Base-by-base conservation (phyloP, 2,329 filamentous ascomycete species). In the Arthroderma sp. region DNA sequence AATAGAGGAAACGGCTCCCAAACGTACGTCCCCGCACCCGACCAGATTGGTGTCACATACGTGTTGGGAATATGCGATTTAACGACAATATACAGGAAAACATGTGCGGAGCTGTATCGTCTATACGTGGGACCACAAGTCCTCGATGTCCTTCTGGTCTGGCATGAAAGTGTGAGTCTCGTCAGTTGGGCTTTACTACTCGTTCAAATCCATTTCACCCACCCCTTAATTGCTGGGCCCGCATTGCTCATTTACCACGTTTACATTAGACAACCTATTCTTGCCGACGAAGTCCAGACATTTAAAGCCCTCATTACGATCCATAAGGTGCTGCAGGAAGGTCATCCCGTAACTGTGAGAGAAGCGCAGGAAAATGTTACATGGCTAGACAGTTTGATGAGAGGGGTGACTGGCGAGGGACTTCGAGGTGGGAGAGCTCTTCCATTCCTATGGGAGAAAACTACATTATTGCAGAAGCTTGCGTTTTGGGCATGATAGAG, bases 101-200 rank as follows among this genome's bases (percentile, higher is more conserved):
- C 93, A 98, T 87, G 93, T 98, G 59, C 88, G 93, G 69, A 90
- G 87, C 72, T 95, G 89, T 70, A 98, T 98, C 67, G 91, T 98
- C 49, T 97, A 97, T 73, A 97, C 91, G 59, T 98, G 93, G 93
- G 93, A 98, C 74, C 90, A 98, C 77, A 94, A 95, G 76, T 95
- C 87, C 63, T 95, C 91, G 43, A 80, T 84, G 70, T 88, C 91
- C 69, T 98, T 98, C 73, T 98, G 93, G 93, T 84, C 88, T 58
- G 91, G 91, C 70, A 94, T 98, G 81, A 98, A 98, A 83, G 91
- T 97, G 86, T 94, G 81, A 65, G 86, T 80, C 55, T 13, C 11
- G 53, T 4, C n/a, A 8, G 7, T 25, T 31, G 7, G 25, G 28
- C 2, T 21, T 51, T 17, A 33, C 47, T 51, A 33, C 4, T 7